Conservation (phyloP, 2,329 filamentous ascomycete genomes). For the Fusarium pseudonygamai region DNA sequence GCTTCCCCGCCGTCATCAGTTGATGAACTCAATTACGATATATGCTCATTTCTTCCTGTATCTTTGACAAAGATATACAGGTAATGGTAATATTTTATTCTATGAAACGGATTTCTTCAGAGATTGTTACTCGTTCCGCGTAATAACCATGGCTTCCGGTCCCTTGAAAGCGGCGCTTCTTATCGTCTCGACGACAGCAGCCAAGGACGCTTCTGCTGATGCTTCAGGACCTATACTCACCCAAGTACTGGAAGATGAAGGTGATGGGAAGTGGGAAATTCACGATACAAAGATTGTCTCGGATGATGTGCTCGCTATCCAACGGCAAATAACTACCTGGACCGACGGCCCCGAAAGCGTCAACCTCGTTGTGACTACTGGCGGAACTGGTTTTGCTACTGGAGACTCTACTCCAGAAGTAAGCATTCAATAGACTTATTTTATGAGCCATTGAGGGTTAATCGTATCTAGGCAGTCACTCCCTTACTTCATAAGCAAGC, state of each 20-base stretch:
- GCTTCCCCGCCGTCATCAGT: conserved; percentile 33
- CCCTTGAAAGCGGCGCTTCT: conserved; percentile 79
- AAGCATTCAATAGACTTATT: conserved; percentile 1
- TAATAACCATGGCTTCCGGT: conserved; percentile 41
- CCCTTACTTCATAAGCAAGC: conserved; percentile 86
- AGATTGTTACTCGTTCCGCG: background rate
- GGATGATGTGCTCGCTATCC: conserved; percentile 79
- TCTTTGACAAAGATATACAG: background rate
- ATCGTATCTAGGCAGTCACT: conserved; percentile 68
- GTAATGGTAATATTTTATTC: background rate
- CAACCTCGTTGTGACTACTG: conserved; percentile 87
- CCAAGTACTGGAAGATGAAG: conserved; percentile 73
- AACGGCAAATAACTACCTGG: conserved; percentile 77
- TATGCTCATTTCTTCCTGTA: background rate
- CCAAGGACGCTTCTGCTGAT: conserved; percentile 81
- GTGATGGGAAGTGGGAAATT: conserved; percentile 76
- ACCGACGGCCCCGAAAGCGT: conserved; percentile 70
- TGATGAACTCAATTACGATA: conserved; percentile 4
- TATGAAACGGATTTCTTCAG: background rate
- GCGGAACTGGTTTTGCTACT: conserved; percentile 90
- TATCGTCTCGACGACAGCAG: conserved; percentile 90
- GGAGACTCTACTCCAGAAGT: conserved; percentile 92
- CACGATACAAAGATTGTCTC: conserved; percentile 77
- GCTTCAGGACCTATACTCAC: conserved; percentile 73
- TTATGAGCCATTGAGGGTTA: background rate